A percentile compares a stretch with the other conserved stretches of the same genome.
These are phyloP conservation scores for Symbiotaphrina buchneri DNA, from an alignment of 495 filamentous ascomycete genomes.

Conservation along the genomic window DNA sequence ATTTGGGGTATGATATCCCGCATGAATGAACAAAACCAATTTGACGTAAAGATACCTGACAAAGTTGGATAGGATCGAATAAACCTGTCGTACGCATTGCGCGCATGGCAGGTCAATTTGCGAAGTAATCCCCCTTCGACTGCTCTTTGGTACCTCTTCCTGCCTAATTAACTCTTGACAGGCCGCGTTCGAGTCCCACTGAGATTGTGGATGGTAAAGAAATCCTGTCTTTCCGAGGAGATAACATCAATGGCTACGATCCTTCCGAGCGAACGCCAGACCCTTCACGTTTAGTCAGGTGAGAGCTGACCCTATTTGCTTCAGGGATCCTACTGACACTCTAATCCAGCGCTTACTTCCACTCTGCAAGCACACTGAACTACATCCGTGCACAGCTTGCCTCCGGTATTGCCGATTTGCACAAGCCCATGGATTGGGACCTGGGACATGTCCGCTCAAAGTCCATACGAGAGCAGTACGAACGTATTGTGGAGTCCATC, in stretches of 20 bases:
- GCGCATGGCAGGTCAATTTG: constrained; percentile 91
- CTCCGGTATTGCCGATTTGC: constrained; percentile 74
- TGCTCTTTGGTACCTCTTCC: not conserved
- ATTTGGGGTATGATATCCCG: constrained; percentile 42
- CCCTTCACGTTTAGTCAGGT: constrained; percentile 58
- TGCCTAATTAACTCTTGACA: constrained; percentile 5
- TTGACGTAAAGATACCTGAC: constrained; percentile 5
- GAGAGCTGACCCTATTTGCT: constrained; percentile 4
- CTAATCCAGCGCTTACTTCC: constrained; percentile 55
- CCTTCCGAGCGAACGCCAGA: constrained; percentile 50
- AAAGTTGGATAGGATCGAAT: constrained; percentile 28
- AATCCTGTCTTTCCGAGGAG: constrained; percentile 78
- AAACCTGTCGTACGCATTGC: constrained; percentile 90
- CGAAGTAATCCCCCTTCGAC: constrained; percentile 27
- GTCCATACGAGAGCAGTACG: constrained; percentile 62
- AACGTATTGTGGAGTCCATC: constrained; percentile 60
- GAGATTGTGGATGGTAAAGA: constrained; percentile 60
- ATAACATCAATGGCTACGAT: constrained; percentile 83
- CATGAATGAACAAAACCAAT: not conserved
- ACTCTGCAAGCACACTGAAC: constrained; percentile 84
- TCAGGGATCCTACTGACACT: constrained; percentile 1
- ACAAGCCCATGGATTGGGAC: constrained; percentile 84
- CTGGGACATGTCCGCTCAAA: constrained; percentile 82
- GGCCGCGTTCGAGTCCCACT: constrained; percentile 67
- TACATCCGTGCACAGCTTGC: constrained; percentile 66